Evolutionary conservation across 2,329 filamentous ascomycete genomes (phyloP).

Genomic region (Thielaviopsis populi): DNA sequence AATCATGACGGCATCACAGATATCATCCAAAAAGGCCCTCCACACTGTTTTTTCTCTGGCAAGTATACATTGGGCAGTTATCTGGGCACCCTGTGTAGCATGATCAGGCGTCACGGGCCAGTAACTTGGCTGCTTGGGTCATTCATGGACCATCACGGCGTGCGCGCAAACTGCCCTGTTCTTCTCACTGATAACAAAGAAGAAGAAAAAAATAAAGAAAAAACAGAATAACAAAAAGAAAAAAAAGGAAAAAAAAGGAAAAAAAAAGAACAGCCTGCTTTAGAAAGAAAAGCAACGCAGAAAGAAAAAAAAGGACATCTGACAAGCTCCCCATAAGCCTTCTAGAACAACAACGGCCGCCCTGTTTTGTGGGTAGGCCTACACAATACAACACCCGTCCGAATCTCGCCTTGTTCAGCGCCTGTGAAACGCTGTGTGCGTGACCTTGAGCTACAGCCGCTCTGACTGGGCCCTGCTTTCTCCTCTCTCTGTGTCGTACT

Average conservation of each 20-base stretch:
- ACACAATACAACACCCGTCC: background rate
- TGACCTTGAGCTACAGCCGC: too few relatives aligned
- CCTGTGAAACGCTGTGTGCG: too few relatives aligned
- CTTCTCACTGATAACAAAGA: too few relatives aligned
- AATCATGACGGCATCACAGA: background rate
- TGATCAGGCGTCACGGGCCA: background rate
- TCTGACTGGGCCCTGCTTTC: too few relatives aligned
- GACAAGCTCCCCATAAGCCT: background rate
- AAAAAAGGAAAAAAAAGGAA: too few relatives aligned
- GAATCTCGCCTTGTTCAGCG: too few relatives aligned
- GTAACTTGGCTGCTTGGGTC: background rate
- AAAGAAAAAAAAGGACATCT: background rate
- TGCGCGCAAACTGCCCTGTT: too few relatives aligned
- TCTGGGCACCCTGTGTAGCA: background rate
- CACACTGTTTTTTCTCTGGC: background rate
- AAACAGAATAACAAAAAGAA: too few relatives aligned
- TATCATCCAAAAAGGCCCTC: background rate
- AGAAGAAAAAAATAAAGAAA: too few relatives aligned
- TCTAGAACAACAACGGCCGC: background rate
- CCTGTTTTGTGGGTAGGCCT: background rate
- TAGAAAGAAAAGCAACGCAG: background rate
- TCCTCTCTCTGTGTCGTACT: background rate
- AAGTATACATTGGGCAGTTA: background rate
- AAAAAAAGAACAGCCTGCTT: background rate
- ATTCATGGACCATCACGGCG: background rate